These are phyloP conservation scores for Umbelopsis isabellina DNA, from an alignment of 192 early-diverging fungal species.

Conservation along the genomic window DNA sequence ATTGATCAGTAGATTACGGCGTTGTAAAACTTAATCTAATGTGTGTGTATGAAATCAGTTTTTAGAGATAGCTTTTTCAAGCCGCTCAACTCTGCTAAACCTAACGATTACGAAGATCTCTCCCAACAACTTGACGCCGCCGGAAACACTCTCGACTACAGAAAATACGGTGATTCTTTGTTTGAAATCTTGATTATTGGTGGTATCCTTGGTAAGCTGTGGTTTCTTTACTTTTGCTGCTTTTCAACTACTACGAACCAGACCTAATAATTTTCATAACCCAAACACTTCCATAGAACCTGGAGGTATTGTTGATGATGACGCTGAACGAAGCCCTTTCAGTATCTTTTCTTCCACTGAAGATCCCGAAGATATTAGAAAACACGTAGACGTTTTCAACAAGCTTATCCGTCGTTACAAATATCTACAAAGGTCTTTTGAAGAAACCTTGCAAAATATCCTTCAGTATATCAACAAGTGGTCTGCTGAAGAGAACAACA, in stretches of 20 bases:
- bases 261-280: slow-evolving; percentile 1
- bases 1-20: background rate
- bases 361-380: slow-evolving; percentile 67
- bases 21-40: background rate
- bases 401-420: slow-evolving; percentile 93
- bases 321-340: slow-evolving; percentile 78
- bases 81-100: slow-evolving; percentile 46
- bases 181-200: slow-evolving; percentile 95
- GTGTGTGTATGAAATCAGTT: slow-evolving; percentile 43
- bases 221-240: background rate
- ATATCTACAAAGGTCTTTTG: slow-evolving; percentile 86
- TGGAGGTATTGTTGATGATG: slow-evolving; percentile 81
- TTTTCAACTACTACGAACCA: background rate
- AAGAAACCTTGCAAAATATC: slow-evolving; percentile 83
- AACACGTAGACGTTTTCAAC: slow-evolving; percentile 83
- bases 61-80: slow-evolving; percentile 63
- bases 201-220: slow-evolving; percentile 77
- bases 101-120: slow-evolving; percentile 75
- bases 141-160: slow-evolving; percentile 90
- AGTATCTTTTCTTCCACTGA: slow-evolving; percentile 76
- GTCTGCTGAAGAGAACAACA: slow-evolving; percentile 73
- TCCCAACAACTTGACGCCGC: slow-evolving; percentile 75
- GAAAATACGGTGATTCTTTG: slow-evolving; percentile 92
- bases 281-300: slow-evolving; percentile 54
- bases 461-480: slow-evolving; percentile 93